phyloP scores from a whole-genome alignment of 306 rosid genomes.

The Sicyos edulis region DNA sequence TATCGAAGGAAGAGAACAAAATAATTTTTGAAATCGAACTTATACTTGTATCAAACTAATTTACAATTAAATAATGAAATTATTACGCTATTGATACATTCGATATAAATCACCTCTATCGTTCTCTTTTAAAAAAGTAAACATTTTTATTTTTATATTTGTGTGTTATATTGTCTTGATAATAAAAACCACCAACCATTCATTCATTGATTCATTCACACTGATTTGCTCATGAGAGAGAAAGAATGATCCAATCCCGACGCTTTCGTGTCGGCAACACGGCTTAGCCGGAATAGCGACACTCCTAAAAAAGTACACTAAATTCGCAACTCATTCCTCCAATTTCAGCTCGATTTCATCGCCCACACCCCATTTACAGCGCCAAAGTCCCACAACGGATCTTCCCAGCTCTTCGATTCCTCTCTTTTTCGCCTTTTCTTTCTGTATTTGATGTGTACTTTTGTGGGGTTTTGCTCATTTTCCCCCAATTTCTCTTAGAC shows the following conservation, averaged over 20 bases:
- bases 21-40: too few relatives aligned
- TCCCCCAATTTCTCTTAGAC: neutral
- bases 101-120: too few relatives aligned
- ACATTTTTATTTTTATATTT: neutral
- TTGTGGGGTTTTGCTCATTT: neutral
- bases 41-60: too few relatives aligned
- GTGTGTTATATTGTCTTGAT: neutral
- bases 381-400: too few relatives aligned
- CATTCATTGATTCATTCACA: neutral
- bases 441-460: neutral
- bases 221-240: neutral
- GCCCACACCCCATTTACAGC: neutral
- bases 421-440: neutral
- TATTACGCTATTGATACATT: too few relatives aligned
- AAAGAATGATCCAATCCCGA: conserved; percentile 14
- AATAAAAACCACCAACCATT: neutral
- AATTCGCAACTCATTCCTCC: neutral
- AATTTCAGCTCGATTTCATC: conserved; percentile 16
- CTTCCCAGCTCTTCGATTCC: neutral
- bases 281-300: conserved; percentile 9
- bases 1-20: too few relatives aligned
- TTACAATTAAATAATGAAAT: too few relatives aligned
- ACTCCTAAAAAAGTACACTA: neutral
- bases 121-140: neutral
- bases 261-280: conserved; percentile 16